Evolutionary conservation across 805 yeast genomes (phyloP).

Genomic region (Grigorovia yakushimaensis): DNA sequence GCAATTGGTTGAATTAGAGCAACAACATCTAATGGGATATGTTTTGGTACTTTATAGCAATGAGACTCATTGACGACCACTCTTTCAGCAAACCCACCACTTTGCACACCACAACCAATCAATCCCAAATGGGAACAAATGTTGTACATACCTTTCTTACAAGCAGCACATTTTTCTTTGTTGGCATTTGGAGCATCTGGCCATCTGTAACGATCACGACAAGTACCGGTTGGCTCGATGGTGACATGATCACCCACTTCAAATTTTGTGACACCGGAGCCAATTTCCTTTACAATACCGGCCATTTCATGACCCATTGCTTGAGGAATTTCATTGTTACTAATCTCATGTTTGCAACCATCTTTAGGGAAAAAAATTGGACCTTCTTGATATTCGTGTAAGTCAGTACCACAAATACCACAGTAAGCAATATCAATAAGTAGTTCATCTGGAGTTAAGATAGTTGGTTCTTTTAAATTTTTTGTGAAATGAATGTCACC

Average conservation of each 20-base stretch:
- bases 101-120: conserved; percentile 46
- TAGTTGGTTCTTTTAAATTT: conserved; percentile 29
- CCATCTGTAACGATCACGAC: conserved; percentile 38
- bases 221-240: conserved; percentile 53
- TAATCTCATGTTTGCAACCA: conserved; percentile 30
- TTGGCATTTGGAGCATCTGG: no score
- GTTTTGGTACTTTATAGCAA: conserved; percentile 34
- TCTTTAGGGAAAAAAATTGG: conserved; percentile 47
- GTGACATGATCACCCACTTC: conserved; percentile 50
- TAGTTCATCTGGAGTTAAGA: conserved; percentile 32
- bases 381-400: conserved; percentile 48
- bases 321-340: conserved; percentile 33
- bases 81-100: conserved; percentile 48
- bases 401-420: conserved; percentile 58
- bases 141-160: conserved; percentile 42
- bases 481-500: conserved; percentile 35
- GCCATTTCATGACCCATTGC: conserved; percentile 48
- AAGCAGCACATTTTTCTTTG: conserved; percentile 42
- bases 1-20: conserved; percentile 51
- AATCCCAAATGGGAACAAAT: conserved; percentile 41
- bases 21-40: conserved; percentile 42
- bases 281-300: conserved; percentile 38
- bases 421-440: conserved; percentile 40
- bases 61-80: conserved; percentile 34
- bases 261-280: conserved; percentile 36